Evolutionary conservation across 352 stramenopile genomes (phyloP).

Genomic region (Pythium brachiatum): DNA sequence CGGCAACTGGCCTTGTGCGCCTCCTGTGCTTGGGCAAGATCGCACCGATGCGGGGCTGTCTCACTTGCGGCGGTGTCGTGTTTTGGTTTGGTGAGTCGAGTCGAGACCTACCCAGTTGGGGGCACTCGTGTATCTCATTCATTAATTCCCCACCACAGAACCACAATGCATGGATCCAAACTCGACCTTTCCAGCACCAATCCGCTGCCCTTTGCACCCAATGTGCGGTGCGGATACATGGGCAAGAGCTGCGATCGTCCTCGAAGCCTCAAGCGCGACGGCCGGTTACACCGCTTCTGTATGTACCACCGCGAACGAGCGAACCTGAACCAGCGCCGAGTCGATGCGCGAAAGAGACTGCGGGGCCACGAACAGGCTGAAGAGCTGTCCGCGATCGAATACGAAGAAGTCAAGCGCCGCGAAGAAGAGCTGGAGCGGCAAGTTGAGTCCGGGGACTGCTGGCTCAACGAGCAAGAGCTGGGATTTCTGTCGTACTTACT

Average conservation of each 20-base stretch:
- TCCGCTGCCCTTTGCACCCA: conserved; percentile 15
- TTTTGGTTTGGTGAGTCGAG: neutral
- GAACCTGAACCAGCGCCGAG: conserved; percentile 73
- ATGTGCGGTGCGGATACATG: conserved; percentile 60
- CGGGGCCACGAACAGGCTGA: conserved; percentile 14
- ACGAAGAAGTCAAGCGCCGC: conserved; percentile 19
- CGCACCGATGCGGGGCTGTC: neutral
- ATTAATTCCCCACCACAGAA: neutral
- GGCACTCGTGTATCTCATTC: conserved; percentile 1
- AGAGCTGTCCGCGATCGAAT: conserved; percentile 17
- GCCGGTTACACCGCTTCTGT: conserved; percentile 72
- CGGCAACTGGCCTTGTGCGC: neutral
- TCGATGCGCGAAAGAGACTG: conserved; percentile 21
- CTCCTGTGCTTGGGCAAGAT: conserved; percentile 3
- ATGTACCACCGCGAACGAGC: conserved; percentile 67
- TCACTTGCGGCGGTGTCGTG: neutral
- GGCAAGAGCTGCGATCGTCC: conserved; percentile 66
- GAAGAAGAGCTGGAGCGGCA: conserved; percentile 23
- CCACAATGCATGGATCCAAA: neutral
- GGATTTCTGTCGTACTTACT: conserved; percentile 17
- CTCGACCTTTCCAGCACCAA: conserved; percentile 7
- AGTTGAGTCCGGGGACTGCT: conserved; percentile 11
- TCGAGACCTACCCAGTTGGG: neutral
- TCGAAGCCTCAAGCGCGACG: conserved; percentile 70
- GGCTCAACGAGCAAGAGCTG: conserved; percentile 22